phyloP scores from a whole-genome alignment of 352 stramenopile genomes.

The Globisporangium emineosum region DNA sequence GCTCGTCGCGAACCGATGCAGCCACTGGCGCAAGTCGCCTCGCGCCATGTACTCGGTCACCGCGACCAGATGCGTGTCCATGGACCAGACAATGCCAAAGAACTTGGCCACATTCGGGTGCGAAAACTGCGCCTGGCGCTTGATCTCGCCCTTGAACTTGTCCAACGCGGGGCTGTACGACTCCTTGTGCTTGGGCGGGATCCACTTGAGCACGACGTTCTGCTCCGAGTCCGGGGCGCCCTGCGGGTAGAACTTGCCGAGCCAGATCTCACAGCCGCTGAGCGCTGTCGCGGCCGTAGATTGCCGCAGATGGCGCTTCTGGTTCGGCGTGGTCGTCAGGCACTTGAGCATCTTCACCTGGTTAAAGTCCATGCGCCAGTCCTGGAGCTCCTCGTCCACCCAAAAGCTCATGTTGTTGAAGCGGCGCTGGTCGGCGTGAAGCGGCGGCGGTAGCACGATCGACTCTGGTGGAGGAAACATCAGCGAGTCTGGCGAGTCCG shows the following conservation, averaged over 20 bases:
- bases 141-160: slow-evolving; percentile 65
- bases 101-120: slow-evolving; percentile 80
- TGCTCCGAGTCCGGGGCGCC: slow-evolving; percentile 27
- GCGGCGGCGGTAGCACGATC: slow-evolving; percentile 2
- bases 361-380: slow-evolving; percentile 63
- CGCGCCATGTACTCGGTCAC: slow-evolving; percentile 74
- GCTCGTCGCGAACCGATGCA: slow-evolving; percentile 42
- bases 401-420: slow-evolving; percentile 50
- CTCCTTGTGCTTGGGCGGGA: slow-evolving; percentile 32
- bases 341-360: slow-evolving; percentile 56
- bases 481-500: slow-evolving; percentile 5
- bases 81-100: slow-evolving; percentile 71
- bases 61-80: slow-evolving; percentile 57
- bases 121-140: slow-evolving; percentile 52
- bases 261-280: slow-evolving; percentile 55
- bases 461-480: background rate
- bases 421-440: slow-evolving; percentile 1
- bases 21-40: slow-evolving; percentile 66
- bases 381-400: slow-evolving; percentile 65
- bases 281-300: slow-evolving; percentile 26
- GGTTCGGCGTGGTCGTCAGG: slow-evolving; percentile 40
- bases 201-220: slow-evolving; percentile 56
- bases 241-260: slow-evolving; percentile 30
- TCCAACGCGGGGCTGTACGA: slow-evolving; percentile 22
- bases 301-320: slow-evolving; percentile 41